Base-by-base conservation (phyloP, 805 yeast genomes). In the Blastobotrys peoriensis region DNA sequence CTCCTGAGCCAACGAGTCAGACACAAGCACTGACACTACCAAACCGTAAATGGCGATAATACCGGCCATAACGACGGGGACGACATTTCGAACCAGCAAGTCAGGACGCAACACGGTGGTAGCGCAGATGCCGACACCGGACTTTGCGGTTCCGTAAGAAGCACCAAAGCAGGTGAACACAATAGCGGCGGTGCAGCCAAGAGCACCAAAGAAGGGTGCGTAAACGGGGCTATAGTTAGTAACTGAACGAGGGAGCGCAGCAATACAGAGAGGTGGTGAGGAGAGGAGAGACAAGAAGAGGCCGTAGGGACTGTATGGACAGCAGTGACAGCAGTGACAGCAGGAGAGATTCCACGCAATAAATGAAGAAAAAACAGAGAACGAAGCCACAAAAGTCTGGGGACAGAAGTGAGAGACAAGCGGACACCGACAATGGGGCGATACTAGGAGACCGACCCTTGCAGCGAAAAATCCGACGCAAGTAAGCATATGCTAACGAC, bases 31-130 rank as follows among this genome's bases (percentile, higher is more conserved):
- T 20, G 96, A 85, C 49, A 91, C 97, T 53, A 91, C 98, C 64
- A 91, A 74, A 48, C 98, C 98, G 68, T 91, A 91, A 47, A 91
- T 89, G 72, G 98, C 96, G 73, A 91, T 88, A 65, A 91, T 91
- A 91, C 98, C 98, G 54, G 98, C 97, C 97, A 91, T 91, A 73
- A 91, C 81, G 59, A 93, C 97, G 54, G 98, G 98, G 51, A 91
- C 95, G 60, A 89, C 83, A 73, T 86, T 46, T 51, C 19, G 87
- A 60, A 91, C 89, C 64, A 89, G 73, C 66, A 89, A 77, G 67
- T 91, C 98, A 57, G 98, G 98, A 82, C 96, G 86, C 66, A 91
- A 75, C 50, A 89, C 96, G 71, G 95, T 85, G 55, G 96, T 87
- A 65, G 96, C 98, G 74, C 96, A 91, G 66, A 91, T 89, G 80